Evolutionary conservation across 345 rosid species (phyloP).

Genomic region (Brassica nigra): DNA sequence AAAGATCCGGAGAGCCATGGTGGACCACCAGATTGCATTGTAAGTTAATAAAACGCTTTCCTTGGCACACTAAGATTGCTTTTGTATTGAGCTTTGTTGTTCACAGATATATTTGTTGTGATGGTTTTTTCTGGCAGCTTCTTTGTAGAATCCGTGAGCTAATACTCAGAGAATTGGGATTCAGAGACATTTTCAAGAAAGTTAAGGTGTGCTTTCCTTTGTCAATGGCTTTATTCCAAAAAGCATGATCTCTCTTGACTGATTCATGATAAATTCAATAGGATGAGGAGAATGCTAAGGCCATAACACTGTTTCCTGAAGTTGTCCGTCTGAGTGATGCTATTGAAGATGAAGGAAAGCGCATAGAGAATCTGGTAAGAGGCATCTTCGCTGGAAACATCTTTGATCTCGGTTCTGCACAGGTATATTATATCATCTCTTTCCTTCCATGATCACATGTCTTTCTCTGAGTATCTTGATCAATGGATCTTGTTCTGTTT

Average conservation of each 20-base stretch:
- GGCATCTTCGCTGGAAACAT: slow-evolving; percentile 98
- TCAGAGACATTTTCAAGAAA: slow-evolving; percentile 93
- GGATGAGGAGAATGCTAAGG: slow-evolving; percentile 99
- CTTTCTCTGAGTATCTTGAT: slow-evolving; percentile 4
- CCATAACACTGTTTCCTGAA: slow-evolving; percentile 76
- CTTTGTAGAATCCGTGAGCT: slow-evolving; percentile 91
- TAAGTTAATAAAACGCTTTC: slow-evolving; percentile 36
- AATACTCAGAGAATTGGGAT: slow-evolving; percentile 89
- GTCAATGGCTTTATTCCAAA: background rate
- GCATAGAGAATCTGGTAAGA: slow-evolving; percentile 70
- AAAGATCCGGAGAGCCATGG: slow-evolving; percentile 97
- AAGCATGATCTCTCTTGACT: background rate
- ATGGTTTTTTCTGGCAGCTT: slow-evolving; percentile 48
- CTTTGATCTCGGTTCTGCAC: slow-evolving; percentile 96
- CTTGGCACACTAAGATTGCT: background rate
- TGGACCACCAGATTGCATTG: slow-evolving; percentile 93
- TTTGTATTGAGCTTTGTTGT: slow-evolving; percentile 11
- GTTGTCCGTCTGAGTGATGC: slow-evolving; percentile 75
- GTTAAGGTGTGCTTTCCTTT: slow-evolving; percentile 62
- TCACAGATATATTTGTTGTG: slow-evolving; percentile 8
- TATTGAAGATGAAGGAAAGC: slow-evolving; percentile 66
- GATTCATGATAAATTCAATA: slow-evolving; percentile 27
- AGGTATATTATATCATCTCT: slow-evolving; percentile 49
- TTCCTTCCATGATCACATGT: background rate
- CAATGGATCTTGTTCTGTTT: background rate